Percentiles rank a stretch among this genome's conserved stretches.
phyloP scores from a whole-genome alignment of 2,329 filamentous ascomycete genomes.

The Lecanicillium sp. region DNA sequence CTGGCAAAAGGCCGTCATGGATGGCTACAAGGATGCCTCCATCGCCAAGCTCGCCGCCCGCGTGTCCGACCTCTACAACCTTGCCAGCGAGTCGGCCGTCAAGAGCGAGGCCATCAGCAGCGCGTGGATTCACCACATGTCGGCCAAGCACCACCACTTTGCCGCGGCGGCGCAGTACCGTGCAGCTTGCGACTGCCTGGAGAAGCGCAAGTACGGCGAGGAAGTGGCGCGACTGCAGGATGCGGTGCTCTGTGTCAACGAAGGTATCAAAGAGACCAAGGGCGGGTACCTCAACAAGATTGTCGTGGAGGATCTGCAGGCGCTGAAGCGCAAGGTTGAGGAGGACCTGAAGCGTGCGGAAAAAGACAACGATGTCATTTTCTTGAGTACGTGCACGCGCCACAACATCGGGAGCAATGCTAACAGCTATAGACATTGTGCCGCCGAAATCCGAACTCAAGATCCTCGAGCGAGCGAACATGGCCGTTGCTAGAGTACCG shows the following conservation, averaged over 20 bases:
- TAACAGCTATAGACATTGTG: slow-evolving; percentile 56
- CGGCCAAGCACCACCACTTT: slow-evolving; percentile 95
- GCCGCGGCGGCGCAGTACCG: slow-evolving; percentile 91
- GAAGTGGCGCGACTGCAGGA: slow-evolving; percentile 84
- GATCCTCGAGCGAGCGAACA: slow-evolving; percentile 76
- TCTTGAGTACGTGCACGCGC: slow-evolving; percentile 55
- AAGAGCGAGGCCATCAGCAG: slow-evolving; percentile 86
- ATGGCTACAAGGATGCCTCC: slow-evolving; percentile 83
- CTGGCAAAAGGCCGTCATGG: slow-evolving; percentile 95
- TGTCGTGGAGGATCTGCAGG: slow-evolving; percentile 76
- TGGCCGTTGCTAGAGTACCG: slow-evolving; percentile 76
- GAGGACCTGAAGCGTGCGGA: slow-evolving; percentile 90
- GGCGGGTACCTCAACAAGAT: slow-evolving; percentile 70
- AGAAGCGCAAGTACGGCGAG: slow-evolving; percentile 92
- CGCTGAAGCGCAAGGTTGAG: slow-evolving; percentile 72
- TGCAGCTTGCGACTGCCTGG: slow-evolving; percentile 82
- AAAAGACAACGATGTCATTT: slow-evolving; percentile 95
- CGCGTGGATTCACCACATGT: slow-evolving; percentile 97
- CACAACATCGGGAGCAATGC: slow-evolving; percentile 22
- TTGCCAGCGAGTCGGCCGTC: slow-evolving; percentile 77
- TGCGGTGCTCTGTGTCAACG: slow-evolving; percentile 73
- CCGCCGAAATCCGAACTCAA: slow-evolving; percentile 85
- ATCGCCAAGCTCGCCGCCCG: slow-evolving; percentile 86
- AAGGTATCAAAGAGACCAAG: slow-evolving; percentile 77
- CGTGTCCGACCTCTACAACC: slow-evolving; percentile 84